These are phyloP conservation scores for Suhomyces ambrosiae DNA, from an alignment of 1,139 yeast species.

Conservation along the genomic window DNA sequence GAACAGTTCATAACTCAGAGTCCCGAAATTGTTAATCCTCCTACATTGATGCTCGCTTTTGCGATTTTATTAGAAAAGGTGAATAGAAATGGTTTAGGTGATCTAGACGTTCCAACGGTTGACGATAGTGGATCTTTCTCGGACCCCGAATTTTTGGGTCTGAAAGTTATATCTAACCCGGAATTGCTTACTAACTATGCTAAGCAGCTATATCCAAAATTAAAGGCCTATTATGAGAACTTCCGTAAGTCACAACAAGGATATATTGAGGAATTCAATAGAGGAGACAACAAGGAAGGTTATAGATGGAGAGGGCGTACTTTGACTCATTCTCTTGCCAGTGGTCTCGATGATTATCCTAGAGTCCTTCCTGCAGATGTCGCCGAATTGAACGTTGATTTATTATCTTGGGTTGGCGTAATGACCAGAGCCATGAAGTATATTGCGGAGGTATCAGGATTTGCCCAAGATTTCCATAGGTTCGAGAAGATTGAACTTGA, in stretches of 20 bases:
- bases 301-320: conserved; percentile 97
- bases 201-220: conserved; percentile 68
- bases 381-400: conserved; percentile 89
- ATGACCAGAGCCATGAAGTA: conserved; percentile 82
- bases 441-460: conserved; percentile 67
- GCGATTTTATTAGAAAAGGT: conserved; percentile 60
- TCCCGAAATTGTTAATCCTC: conserved; percentile 93
- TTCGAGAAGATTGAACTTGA: conserved; percentile 57
- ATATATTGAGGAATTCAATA: conserved; percentile 67
- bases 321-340: conserved; percentile 78
- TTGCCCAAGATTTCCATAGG: conserved; percentile 54
- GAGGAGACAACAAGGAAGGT: conserved; percentile 60
- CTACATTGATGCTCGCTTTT: conserved; percentile 83
- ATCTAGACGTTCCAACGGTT: conserved; percentile 27
- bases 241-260: conserved; percentile 83
- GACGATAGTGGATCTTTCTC: conserved; percentile 18
- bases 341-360: conserved; percentile 96
- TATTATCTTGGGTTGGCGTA: conserved; percentile 90
- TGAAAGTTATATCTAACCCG: conserved; percentile 58
- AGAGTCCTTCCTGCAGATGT: conserved; percentile 78
- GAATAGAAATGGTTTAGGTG: conserved; percentile 25
- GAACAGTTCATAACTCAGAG: conserved; percentile 79
- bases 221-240: conserved; percentile 81
- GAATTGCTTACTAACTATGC: conserved; percentile 66
- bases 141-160: conserved; percentile 39